A percentile compares a stretch with the other conserved stretches of the same genome.
Evolutionary conservation across 148 eudicot genomes (phyloP).

Genomic region (Rhododendron williamsianum): DNA sequence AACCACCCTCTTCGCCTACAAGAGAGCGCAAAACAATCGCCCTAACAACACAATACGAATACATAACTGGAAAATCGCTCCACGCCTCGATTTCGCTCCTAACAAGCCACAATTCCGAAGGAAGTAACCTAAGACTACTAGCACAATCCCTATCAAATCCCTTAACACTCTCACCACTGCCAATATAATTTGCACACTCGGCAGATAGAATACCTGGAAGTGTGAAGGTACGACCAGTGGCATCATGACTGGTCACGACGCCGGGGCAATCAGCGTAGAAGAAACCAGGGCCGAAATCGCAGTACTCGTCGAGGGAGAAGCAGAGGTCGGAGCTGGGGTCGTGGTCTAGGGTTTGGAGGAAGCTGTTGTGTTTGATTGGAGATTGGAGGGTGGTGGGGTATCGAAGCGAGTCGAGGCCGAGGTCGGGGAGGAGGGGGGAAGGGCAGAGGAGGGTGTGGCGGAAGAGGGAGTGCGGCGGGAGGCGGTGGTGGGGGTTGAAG

Average conservation of each 20-base stretch:
- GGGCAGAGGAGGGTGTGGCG: slow-evolving; percentile 55
- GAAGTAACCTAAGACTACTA: slow-evolving; percentile 38
- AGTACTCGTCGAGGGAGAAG: slow-evolving; percentile 52
- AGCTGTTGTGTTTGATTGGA: slow-evolving; percentile 24
- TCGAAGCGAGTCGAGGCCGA: slow-evolving; percentile 33
- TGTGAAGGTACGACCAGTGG: slow-evolving; percentile 31
- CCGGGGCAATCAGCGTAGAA: slow-evolving; percentile 74
- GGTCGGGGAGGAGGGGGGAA: too few relatives aligned
- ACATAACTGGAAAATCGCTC: slow-evolving; percentile 52
- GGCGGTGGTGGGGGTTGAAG: background rate
- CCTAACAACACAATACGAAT: slow-evolving; percentile 41
- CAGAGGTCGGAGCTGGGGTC: slow-evolving; percentile 40
- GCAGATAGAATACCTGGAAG: slow-evolving; percentile 50
- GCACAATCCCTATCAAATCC: slow-evolving; percentile 4
- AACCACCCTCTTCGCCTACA: slow-evolving; percentile 21
- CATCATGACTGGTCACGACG: slow-evolving; percentile 33
- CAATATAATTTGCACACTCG: slow-evolving; percentile 55
- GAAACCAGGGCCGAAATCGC: slow-evolving; percentile 35
- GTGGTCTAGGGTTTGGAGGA: slow-evolving; percentile 26
- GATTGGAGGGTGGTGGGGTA: slow-evolving; percentile 44
- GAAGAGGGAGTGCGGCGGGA: slow-evolving; percentile 58
- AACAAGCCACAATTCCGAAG: slow-evolving; percentile 67
- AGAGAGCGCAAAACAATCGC: slow-evolving; percentile 29
- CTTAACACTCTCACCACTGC: slow-evolving; percentile 13
- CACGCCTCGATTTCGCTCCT: slow-evolving; percentile 52